Conservation (phyloP, 1,284 basidiomycete genomes). For the Leucoagaricus sp. region DNA sequence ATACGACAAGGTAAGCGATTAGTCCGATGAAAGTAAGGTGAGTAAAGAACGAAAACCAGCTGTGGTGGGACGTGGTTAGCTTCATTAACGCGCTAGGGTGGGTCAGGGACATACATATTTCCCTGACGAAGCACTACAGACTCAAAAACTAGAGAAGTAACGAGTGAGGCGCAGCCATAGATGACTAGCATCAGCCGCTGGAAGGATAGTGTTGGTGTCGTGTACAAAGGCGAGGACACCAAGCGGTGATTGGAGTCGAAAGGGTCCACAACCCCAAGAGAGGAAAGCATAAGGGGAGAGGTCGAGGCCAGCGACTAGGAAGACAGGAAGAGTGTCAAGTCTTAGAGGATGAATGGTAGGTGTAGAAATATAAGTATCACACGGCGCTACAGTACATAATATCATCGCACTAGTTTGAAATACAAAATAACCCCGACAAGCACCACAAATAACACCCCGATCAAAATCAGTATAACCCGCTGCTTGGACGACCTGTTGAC, state of each 20-base stretch:
- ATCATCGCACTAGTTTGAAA: conserved; percentile 42
- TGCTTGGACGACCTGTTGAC: conserved; percentile 44
- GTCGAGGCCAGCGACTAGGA: conserved; percentile 2
- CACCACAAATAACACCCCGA: conserved; percentile 40
- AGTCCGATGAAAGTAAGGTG: conserved; percentile 61
- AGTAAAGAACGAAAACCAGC: conserved; percentile 63
- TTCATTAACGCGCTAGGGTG: background rate
- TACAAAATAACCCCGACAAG: conserved; percentile 44
- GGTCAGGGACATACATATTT: conserved; percentile 2
- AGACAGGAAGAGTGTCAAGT: background rate
- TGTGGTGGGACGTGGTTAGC: conserved; percentile 20
- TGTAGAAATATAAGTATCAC: background rate
- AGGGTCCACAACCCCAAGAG: background rate
- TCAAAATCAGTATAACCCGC: conserved; percentile 37
- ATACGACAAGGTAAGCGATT: conserved; percentile 58
- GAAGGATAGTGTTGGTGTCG: background rate
- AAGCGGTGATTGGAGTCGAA: conserved; percentile 6
- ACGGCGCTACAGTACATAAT: background rate
- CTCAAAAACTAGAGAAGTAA: conserved; percentile 10
- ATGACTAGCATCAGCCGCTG: background rate
- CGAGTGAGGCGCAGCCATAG: conserved; percentile 8
- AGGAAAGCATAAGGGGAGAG: conserved; percentile 1
- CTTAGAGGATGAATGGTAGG: background rate
- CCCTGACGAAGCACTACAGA: conserved; percentile 12
- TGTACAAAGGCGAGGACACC: conserved; percentile 6